A percentile compares a stretch with the other conserved stretches of the same genome.
phyloP scores from a whole-genome alignment of 371 early-diverging fungal species.

The Mortierella sp. region DNA sequence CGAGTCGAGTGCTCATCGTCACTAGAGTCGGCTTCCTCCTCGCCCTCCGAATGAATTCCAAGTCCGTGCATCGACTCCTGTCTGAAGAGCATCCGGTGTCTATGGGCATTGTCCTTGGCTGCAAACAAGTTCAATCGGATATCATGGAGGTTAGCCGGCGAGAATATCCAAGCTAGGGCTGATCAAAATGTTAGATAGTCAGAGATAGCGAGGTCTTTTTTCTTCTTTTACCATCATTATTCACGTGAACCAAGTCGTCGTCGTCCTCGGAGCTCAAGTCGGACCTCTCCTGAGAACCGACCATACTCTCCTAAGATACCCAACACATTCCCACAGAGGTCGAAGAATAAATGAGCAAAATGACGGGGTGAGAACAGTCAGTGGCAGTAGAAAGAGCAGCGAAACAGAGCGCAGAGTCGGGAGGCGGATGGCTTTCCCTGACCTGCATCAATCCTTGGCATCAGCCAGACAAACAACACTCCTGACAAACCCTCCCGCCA shows the following conservation, averaged over 20 bases:
- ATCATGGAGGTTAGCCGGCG: background rate
- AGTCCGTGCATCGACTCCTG: conserved; percentile 37
- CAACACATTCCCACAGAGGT: too few species aligned
- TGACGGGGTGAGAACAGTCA: background rate
- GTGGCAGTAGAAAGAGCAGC: background rate
- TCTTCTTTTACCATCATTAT: conserved; percentile 21
- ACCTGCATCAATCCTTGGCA: too few species aligned
- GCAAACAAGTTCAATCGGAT: background rate
- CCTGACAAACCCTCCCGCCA: too few species aligned
- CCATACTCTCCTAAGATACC: conserved; percentile 39
- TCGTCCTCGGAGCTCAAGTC: conserved; percentile 43
- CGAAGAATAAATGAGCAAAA: background rate
- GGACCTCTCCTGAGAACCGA: conserved; percentile 29
- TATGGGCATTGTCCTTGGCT: conserved; percentile 21
- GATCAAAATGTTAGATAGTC: background rate
- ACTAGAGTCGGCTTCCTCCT: conserved; percentile 26
- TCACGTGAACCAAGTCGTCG: conserved; percentile 49
- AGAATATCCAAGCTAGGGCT: background rate
- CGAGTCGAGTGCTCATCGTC: conserved; percentile 18
- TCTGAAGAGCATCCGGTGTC: conserved; percentile 19
- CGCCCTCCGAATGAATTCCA: conserved; percentile 47
- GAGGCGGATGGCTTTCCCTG: too few species aligned
- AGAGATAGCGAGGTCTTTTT: background rate
- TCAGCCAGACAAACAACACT: too few species aligned
- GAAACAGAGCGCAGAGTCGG: too few species aligned